Evolutionary conservation across 805 yeast species (phyloP).

Genomic region (Myxozyma melibiosi): DNA sequence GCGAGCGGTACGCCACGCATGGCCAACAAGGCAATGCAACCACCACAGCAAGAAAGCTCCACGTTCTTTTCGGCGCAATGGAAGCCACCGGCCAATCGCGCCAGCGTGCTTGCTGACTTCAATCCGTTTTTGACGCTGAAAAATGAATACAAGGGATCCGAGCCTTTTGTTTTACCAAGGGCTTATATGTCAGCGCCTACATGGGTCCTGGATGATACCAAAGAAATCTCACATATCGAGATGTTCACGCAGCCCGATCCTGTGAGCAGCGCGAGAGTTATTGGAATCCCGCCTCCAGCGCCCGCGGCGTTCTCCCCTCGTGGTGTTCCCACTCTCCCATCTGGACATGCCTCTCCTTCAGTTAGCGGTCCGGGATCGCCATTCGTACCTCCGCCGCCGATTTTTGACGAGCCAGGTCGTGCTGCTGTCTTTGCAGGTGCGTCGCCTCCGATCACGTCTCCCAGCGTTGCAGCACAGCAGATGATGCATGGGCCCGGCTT

Average conservation of each 20-base stretch:
- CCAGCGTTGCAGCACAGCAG: constrained; percentile 21
- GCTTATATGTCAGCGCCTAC: constrained; percentile 27
- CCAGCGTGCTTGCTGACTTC: constrained; percentile 17
- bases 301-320: constrained; percentile 31
- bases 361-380: constrained; percentile 24
- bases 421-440: constrained; percentile 15
- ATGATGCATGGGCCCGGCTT: constrained; percentile 22
- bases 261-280: constrained; percentile 9
- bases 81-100: constrained; percentile 12
- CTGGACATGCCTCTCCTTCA: constrained; percentile 24
- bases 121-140: constrained; percentile 29
- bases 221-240: constrained; percentile 8
- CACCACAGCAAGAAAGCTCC: constrained; percentile 23
- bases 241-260: constrained; percentile 26
- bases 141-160: constrained; percentile 20
- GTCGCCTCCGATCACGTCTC: constrained; percentile 29
- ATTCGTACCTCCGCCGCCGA: constrained; percentile 13
- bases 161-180: constrained; percentile 17
- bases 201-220: constrained; percentile 19
- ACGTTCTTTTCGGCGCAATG: constrained; percentile 22
- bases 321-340: constrained; percentile 13
- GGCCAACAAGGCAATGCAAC: constrained; percentile 3
- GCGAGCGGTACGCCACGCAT: constrained; percentile 18
- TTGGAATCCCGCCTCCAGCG: constrained; percentile 24
- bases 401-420: constrained; percentile 26